phyloP scores from a whole-genome alignment of 495 filamentous ascomycete species.

The Hypoxylon intermedium region DNA sequence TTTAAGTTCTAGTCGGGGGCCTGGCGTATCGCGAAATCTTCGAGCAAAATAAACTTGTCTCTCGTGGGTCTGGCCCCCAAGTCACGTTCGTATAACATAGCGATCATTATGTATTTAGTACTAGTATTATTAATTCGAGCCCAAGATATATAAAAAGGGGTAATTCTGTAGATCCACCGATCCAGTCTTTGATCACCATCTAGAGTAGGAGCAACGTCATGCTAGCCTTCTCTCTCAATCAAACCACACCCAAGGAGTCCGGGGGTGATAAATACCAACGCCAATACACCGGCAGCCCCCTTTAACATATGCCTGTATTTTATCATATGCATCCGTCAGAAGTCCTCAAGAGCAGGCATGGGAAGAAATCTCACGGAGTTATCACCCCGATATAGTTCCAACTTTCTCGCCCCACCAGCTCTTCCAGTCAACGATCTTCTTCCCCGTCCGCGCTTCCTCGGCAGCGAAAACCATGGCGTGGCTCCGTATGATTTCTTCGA shows the following conservation, averaged over 20 bases:
- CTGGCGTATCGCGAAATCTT: too few species aligned
- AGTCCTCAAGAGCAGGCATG: neutral
- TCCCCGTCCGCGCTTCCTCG: conserved; percentile 77
- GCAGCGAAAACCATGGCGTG: conserved; percentile 96
- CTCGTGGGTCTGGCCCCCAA: too few species aligned
- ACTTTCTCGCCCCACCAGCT: conserved; percentile 77
- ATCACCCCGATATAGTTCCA: conserved; percentile 11
- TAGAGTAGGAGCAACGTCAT: neutral
- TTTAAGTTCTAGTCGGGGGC: too few species aligned
- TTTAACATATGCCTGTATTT: too few species aligned
- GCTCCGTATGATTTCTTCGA: conserved; percentile 84
- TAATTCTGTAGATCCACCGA: too few species aligned
- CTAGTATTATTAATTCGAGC: too few species aligned
- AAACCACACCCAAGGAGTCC: neutral
- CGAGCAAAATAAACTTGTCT: too few species aligned
- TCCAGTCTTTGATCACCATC: neutral
- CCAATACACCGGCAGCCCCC: neutral
- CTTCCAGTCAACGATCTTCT: conserved; percentile 75
- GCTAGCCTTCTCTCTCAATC: neutral
- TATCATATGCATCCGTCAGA: neutral
- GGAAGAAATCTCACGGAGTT: neutral
- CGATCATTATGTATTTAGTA: too few species aligned
- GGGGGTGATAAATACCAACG: neutral
- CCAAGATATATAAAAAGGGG: too few species aligned
- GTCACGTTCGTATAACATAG: too few species aligned